phyloP scores from a whole-genome alignment of 1,284 basidiomycete species.

The Rhizoctonia solani region DNA sequence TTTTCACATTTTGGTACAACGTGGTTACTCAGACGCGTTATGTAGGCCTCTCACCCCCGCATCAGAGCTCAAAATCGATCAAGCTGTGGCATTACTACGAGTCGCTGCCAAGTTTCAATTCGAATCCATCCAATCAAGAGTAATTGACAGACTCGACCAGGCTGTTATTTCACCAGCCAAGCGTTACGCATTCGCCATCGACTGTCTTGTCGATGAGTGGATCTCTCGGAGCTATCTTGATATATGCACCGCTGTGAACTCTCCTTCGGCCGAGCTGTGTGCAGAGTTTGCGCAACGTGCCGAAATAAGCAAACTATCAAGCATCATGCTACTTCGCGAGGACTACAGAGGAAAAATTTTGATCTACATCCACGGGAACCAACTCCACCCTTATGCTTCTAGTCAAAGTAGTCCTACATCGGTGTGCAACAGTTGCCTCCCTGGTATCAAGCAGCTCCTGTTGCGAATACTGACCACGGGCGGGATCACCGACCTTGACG shows the following conservation, averaged over 20 bases:
- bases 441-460: not conserved
- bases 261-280: not conserved
- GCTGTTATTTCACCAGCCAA: not conserved
- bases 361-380: not conserved
- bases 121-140: conserved; percentile 2
- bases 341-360: conserved; percentile 15
- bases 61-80: conserved; percentile 4
- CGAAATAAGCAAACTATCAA: conserved; percentile 14
- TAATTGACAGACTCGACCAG: not conserved
- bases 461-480: not conserved
- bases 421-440: conserved; percentile 4
- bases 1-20: not conserved
- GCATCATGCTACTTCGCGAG: conserved; percentile 1
- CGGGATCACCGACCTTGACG: not conserved
- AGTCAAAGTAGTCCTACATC: not conserved
- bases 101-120: conserved; percentile 26
- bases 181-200: conserved; percentile 16
- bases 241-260: conserved; percentile 8
- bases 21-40: not conserved
- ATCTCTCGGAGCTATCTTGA: conserved; percentile 22
- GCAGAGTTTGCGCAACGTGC: conserved; percentile 7
- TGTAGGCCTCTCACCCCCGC: conserved; percentile 9
- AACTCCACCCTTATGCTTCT: not conserved
- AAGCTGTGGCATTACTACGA: not conserved
- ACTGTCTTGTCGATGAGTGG: conserved; percentile 25